Base-by-base conservation (phyloP, 805 yeast species). In the Ogataea kodamae region DNA sequence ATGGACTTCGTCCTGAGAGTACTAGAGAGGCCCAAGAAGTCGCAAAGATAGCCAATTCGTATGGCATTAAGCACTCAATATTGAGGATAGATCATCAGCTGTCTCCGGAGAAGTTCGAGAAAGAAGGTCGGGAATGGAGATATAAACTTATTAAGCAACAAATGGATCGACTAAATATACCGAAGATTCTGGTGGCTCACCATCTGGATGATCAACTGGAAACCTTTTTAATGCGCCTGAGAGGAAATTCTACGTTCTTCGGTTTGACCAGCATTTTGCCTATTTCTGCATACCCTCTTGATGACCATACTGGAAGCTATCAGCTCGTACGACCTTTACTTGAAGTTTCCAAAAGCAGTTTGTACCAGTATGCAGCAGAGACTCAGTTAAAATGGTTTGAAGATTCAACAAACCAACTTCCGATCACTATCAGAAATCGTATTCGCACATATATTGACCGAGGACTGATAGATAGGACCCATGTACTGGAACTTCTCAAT, bases 151-250 rank as follows among this genome's bases (percentile, higher is more conserved):
- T 85, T 10, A 48, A 55, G 4, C 29, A 54, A 0, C 57, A 64
- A 0, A 77, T 87, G 46, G 30, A 49, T 0, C 34, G 51, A 1
- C 35, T 56, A 3, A 52, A 48, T 0, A 58, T 70, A 3, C 22
- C 51, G 1, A 46, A 64, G n/a, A 37, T 84, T 4, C 53, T 77
- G 14, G 59, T 78, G 24, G 95, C 82, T 1, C 95, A 85, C 47
- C 84, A 77, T 45, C 48, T 64, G 28, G 76, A 84, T 48, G 95
- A 85, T 52, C 87, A 81, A 48, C 34, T 79, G 9, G 95, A 85
- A 49, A 81, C 90, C 0, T 78, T 71, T 41, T 40, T 80, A 14
- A 66, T 78, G 50, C 55, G 94, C 21, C 59, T 81, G 31, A 33
- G 60, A 2, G 34, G 55, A 1, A 66, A 69, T 18, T 67, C 75